Evolutionary conservation across 2,329 filamentous ascomycete species (phyloP), one percentile per base, ranked within the genome.

Genomic region (Sordariomycetes sp.): DNA sequence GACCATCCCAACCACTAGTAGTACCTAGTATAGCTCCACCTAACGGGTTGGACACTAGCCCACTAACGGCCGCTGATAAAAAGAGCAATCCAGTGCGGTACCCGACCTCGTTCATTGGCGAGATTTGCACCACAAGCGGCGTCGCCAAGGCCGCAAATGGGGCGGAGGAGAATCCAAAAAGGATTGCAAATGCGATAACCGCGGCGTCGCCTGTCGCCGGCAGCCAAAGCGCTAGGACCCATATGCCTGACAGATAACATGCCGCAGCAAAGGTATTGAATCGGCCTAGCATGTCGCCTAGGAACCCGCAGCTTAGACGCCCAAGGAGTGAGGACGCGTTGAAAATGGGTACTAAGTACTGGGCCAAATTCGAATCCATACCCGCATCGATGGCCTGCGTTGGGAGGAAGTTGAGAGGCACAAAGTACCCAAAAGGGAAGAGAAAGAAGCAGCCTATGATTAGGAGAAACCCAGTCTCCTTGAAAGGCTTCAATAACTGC

Each of bases 11-110:
- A 6, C 66, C 66, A 4, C 64, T 59, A 0, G 64, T 59, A 1
- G 52, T 59, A 0, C 66, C 61, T 1, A 72, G 54, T 52, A 73
- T 72, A 0, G 74, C 73, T 0, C 81, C 80, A 0, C 72, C 77
- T 61, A 84, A 81, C 0, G 82, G 81, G 57, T 73, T 79, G 0
- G 80, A 77, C 1, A 77, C 76, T 17, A 86, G 67, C 2, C 79
- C 80, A 0, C 76, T 76, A 39, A 86, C 67, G 1, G 77, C 75
- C 17, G 77, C 70, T n/a, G 80, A 65, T 2, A 76, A 74, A 63
- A 84, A 84, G 4, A 68, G 61, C 0, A 72, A 63, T 1, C 71
- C 71, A 3, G 61, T 67, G 7, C 79, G 71, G 12, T 78, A 73
- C 1, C 81, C 81, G 10, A 84, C 76, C 39, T 69, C 66, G 1